Conservation (phyloP, 1,284 basidiomycete species). For the Trichosporon inkin region DNA sequence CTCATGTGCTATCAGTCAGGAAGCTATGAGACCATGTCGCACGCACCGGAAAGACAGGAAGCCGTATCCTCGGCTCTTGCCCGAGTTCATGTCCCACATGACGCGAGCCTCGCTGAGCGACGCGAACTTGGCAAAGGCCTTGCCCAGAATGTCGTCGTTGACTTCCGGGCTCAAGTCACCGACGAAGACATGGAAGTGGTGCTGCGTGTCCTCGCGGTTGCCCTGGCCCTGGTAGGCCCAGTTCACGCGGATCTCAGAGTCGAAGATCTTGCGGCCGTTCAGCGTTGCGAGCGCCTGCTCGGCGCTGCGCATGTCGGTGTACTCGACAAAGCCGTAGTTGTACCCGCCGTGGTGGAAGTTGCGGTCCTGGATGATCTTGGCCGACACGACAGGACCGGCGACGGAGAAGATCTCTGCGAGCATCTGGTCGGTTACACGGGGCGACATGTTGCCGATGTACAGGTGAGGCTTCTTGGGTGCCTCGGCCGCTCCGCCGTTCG, state of each 20-base stretch:
- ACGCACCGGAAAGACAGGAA: slow-evolving; percentile 56
- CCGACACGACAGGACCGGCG: slow-evolving; percentile 88
- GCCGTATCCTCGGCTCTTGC: slow-evolving; percentile 70
- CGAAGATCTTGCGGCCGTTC: slow-evolving; percentile 96
- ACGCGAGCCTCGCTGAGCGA: slow-evolving; percentile 93
- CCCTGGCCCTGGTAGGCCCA: slow-evolving; percentile 97
- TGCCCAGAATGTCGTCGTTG: slow-evolving; percentile 91
- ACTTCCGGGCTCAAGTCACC: slow-evolving; percentile 97
- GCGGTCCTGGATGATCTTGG: slow-evolving; percentile 97
- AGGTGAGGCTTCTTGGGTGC: slow-evolving; percentile 66
- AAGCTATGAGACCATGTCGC: not conserved
- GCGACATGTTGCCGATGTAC: slow-evolving; percentile 94
- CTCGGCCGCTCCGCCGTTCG: slow-evolving; percentile 24
- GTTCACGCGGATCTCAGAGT: slow-evolving; percentile 94
- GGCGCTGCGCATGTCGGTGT: slow-evolving; percentile 93
- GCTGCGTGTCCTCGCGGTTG: slow-evolving; percentile 77
- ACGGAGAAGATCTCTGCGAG: slow-evolving; percentile 94
- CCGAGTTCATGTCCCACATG: slow-evolving; percentile 99
- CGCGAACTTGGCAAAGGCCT: slow-evolving; percentile 93
- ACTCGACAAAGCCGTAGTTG: slow-evolving; percentile 98
- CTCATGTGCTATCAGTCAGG: not conserved
- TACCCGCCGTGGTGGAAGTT: slow-evolving; percentile 96
- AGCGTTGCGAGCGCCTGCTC: slow-evolving; percentile 94
- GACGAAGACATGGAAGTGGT: slow-evolving; percentile 96
- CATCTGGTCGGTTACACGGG: slow-evolving; percentile 68